phyloP scores from a whole-genome alignment of 495 filamentous ascomycete genomes.

The Hypoxylon fragiforme region DNA sequence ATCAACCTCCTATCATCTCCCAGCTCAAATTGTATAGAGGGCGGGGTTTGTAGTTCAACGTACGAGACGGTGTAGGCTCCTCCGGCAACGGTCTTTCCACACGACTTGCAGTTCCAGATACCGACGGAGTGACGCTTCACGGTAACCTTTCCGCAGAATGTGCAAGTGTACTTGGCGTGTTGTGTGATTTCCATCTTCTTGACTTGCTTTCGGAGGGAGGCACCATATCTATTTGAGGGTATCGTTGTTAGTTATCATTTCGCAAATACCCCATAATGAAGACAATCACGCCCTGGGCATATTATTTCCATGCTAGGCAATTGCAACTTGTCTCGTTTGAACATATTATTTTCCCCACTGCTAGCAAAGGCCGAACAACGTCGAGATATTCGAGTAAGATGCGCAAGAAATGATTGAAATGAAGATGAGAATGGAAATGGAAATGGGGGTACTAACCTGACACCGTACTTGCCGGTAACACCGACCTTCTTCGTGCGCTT shows the following conservation, averaged over 20 bases:
- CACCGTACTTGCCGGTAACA: slow-evolving; percentile 67
- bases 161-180: slow-evolving; percentile 86
- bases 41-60: slow-evolving; percentile 46
- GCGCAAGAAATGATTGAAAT: neutral
- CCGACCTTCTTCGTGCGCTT: slow-evolving; percentile 99
- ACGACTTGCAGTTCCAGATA: slow-evolving; percentile 94
- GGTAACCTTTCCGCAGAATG: slow-evolving; percentile 93
- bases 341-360: too few relatives aligned
- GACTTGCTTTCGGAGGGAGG: slow-evolving; percentile 98
- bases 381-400: neutral
- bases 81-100: slow-evolving; percentile 93
- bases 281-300: neutral
- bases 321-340: too few relatives aligned
- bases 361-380: too few relatives aligned
- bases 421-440: neutral
- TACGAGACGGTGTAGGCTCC: slow-evolving; percentile 97
- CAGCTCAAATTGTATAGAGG: neutral
- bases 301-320: neutral
- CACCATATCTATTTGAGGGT: slow-evolving; percentile 73
- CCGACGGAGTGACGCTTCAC: slow-evolving; percentile 91
- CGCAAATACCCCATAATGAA: neutral
- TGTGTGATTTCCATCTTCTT: slow-evolving; percentile 99
- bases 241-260: slow-evolving; percentile 4
- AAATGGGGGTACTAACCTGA: slow-evolving; percentile 50
- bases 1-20: neutral